Evolutionary conservation across 768 basidiomycete genomes (phyloP).

Genomic region (Macrolepiota dolichaula): DNA sequence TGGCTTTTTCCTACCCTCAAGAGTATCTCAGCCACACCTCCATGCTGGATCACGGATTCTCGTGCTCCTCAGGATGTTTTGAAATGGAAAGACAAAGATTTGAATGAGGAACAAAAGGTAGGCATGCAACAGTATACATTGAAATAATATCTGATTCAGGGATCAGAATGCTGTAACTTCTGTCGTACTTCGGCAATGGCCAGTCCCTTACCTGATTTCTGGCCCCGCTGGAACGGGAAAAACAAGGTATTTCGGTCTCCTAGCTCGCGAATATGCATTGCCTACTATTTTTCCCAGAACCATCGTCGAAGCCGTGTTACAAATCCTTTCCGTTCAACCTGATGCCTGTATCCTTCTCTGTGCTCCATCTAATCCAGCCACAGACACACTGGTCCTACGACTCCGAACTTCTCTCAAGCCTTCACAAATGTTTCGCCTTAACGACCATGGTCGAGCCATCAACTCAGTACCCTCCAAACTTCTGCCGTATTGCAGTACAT

Average conservation of each 20-base stretch:
- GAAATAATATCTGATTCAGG: neutral
- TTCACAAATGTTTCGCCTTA: conserved; percentile 43
- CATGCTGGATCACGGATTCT: conserved; percentile 18
- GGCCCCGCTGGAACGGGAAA: conserved; percentile 54
- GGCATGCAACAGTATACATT: neutral
- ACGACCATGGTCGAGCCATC: conserved; percentile 47
- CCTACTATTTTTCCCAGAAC: conserved; percentile 28
- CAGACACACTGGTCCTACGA: conserved; percentile 43
- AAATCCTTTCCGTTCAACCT: conserved; percentile 44
- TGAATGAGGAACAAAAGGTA: conserved; percentile 46
- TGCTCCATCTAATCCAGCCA: conserved; percentile 49
- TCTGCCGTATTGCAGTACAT: conserved; percentile 44
- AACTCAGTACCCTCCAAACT: conserved; percentile 45
- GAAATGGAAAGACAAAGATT: conserved; percentile 41
- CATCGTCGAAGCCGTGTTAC: conserved; percentile 45
- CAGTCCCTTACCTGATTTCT: conserved; percentile 45
- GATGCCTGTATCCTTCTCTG: conserved; percentile 47
- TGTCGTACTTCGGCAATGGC: conserved; percentile 38
- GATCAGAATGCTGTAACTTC: conserved; percentile 35
- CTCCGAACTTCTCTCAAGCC: conserved; percentile 35
- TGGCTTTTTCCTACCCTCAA: conserved; percentile 44
- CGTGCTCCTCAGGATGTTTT: conserved; percentile 23
- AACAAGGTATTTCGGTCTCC: conserved; percentile 31
- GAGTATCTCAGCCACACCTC: conserved; percentile 22
- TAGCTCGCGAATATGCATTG: too few species aligned